Percentiles rank a stretch among this genome's conserved stretches.
Evolutionary conservation across 1,284 basidiomycete species (phyloP).

Genomic region (Irpex lacteus): DNA sequence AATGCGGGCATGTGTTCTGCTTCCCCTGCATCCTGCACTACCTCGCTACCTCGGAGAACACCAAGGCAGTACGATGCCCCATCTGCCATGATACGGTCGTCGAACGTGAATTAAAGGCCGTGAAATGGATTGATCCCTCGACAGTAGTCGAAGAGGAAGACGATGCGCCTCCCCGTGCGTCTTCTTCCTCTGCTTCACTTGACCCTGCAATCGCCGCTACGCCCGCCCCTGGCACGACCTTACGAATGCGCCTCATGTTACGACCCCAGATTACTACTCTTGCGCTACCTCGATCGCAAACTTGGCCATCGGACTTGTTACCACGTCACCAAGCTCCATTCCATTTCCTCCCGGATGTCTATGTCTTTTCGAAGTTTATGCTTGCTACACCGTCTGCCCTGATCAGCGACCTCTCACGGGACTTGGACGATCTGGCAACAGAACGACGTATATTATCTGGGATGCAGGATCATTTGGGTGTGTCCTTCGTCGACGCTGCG

Average conservation of each 20-base stretch:
- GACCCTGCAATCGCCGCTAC: slow-evolving; percentile 34
- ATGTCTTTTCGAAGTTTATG: slow-evolving; percentile 92
- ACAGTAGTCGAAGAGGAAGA: slow-evolving; percentile 38
- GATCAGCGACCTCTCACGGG: slow-evolving; percentile 67
- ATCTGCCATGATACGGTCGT: slow-evolving; percentile 95
- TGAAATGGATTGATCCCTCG: slow-evolving; percentile 72
- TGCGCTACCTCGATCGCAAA: slow-evolving; percentile 87
- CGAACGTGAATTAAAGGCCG: slow-evolving; percentile 89
- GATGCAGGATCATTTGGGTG: slow-evolving; percentile 74
- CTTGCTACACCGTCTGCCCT: slow-evolving; percentile 89
- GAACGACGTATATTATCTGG: slow-evolving; percentile 65
- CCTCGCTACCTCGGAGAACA: slow-evolving; percentile 77
- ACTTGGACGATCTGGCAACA: slow-evolving; percentile 70
- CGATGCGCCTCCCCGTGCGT: slow-evolving; percentile 30
- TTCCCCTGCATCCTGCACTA: slow-evolving; percentile 93
- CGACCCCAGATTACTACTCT: slow-evolving; percentile 93
- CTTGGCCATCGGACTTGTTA: slow-evolving; percentile 94
- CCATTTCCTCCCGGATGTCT: slow-evolving; percentile 93
- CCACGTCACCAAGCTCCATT: slow-evolving; percentile 91
- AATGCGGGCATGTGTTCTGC: slow-evolving; percentile 95
- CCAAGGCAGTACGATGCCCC: slow-evolving; percentile 88
- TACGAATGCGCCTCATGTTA: slow-evolving; percentile 89
- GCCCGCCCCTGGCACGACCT: slow-evolving; percentile 49
- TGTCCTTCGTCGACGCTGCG: slow-evolving; percentile 81
- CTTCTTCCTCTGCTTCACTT: slow-evolving; percentile 43